Percentiles rank a stretch among this genome's conserved stretches.
phyloP scores from a whole-genome alignment of 2,329 filamentous ascomycete genomes.

The Rasamsonia emersonii region DNA sequence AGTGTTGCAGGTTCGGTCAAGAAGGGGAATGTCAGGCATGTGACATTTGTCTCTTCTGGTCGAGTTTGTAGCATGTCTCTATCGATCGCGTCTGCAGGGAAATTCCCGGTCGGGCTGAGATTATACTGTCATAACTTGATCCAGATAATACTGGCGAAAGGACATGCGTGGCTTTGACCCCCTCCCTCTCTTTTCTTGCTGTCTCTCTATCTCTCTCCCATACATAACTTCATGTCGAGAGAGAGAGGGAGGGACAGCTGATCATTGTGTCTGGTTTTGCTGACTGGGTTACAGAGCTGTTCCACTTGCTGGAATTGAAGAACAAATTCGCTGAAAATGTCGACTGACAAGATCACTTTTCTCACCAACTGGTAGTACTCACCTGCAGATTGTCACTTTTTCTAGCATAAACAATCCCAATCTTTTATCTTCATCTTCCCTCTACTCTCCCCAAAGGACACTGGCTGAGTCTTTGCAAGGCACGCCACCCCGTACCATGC shows the following conservation, averaged over 20 bases:
- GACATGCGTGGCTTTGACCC: constrained; percentile 63
- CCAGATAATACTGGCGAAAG: constrained; percentile 83
- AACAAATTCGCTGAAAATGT: constrained; percentile 53
- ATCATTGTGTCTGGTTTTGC: constrained; percentile 3
- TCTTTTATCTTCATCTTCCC: neutral
- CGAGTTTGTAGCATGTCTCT: too few species aligned
- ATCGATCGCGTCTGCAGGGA: too few species aligned
- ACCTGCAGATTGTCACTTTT: too few species aligned
- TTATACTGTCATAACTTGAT: constrained; percentile 76
- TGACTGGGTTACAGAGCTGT: constrained; percentile 9
- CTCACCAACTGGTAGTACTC: constrained; percentile 66
- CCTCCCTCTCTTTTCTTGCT: constrained; percentile 22
- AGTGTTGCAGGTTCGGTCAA: too few species aligned
- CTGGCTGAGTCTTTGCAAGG: constrained; percentile 45
- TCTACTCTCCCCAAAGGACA: neutral
- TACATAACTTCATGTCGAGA: constrained; percentile 2
- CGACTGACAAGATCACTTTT: constrained; percentile 78
- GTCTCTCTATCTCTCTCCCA: constrained; percentile 6
- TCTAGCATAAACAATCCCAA: too few species aligned
- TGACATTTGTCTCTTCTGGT: neutral
- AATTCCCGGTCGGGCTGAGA: constrained; percentile 53
- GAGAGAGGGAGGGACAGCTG: neutral
- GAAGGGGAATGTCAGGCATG: constrained; percentile 23
- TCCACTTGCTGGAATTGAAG: constrained; percentile 18
- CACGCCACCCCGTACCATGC: constrained; percentile 76